A percentile compares a stretch with the other conserved stretches of the same genome.
Evolutionary conservation across 495 filamentous ascomycete genomes (phyloP).

Genomic region (Echria macrotheca): DNA sequence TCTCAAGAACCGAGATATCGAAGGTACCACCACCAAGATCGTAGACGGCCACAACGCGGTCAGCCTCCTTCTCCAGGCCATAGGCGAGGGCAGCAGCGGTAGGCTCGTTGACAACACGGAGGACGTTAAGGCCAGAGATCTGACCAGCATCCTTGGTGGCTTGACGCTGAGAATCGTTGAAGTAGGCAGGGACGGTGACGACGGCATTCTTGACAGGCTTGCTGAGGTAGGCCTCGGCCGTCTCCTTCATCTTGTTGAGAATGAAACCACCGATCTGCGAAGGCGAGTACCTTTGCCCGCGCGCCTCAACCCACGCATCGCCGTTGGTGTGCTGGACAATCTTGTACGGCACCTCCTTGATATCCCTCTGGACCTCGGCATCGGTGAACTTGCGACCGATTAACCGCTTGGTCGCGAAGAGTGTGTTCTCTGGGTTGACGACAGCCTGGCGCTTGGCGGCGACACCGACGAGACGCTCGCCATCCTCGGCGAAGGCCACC

Average conservation of each 20-base stretch:
- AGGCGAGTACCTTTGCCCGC: conserved; percentile 94
- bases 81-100: conserved; percentile 94
- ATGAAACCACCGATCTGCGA: conserved; percentile 98
- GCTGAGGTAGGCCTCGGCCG: conserved; percentile 83
- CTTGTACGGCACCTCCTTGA: conserved; percentile 98
- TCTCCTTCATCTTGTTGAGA: conserved; percentile 98
- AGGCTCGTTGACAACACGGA: conserved; percentile 95
- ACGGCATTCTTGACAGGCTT: conserved; percentile 91
- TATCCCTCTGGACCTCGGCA: conserved; percentile 91
- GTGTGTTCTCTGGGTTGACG: conserved; percentile 98
- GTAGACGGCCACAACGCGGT: conserved; percentile 90
- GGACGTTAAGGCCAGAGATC: conserved; percentile 90
- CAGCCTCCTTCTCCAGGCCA: conserved; percentile 87
- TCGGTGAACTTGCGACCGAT: conserved; percentile 99
- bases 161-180: conserved; percentile 97
- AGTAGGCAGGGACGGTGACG: conserved; percentile 94
- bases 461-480: conserved; percentile 95
- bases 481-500: conserved; percentile 94
- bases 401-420: conserved; percentile 99
- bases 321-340: conserved; percentile 98
- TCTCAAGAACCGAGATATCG: conserved; percentile 96
- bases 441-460: conserved; percentile 98
- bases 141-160: conserved; percentile 97
- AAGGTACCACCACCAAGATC: conserved; percentile 98
- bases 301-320: conserved; percentile 95